Conservation (phyloP, 2,329 filamentous ascomycete species). For the Fusarium nygamai region DNA sequence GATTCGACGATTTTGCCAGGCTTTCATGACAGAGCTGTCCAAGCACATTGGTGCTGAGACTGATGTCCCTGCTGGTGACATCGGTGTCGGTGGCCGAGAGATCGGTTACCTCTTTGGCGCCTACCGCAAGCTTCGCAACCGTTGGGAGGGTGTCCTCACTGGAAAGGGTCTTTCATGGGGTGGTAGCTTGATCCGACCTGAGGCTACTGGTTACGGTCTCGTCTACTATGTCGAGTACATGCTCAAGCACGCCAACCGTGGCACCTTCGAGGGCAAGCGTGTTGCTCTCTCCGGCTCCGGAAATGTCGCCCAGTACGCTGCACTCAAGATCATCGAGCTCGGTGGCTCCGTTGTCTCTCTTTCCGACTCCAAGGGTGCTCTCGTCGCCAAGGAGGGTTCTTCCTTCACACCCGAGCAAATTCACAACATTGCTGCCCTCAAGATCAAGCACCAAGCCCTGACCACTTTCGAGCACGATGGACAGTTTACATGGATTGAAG, state of each 20-base stretch:
- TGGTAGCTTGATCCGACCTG: constrained; percentile 91
- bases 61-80: constrained; percentile 96
- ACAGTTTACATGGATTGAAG: constrained; percentile 86
- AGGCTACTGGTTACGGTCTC: constrained; percentile 96
- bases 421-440: constrained; percentile 81
- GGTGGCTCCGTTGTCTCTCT: constrained; percentile 92
- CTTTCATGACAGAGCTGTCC: constrained; percentile 96
- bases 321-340: constrained; percentile 95
- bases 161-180: constrained; percentile 96
- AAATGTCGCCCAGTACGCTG: constrained; percentile 97
- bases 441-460: constrained; percentile 86
- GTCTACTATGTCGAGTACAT: constrained; percentile 98
- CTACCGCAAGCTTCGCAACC: constrained; percentile 88
- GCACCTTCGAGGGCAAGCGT: constrained; percentile 88
- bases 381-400: constrained; percentile 77
- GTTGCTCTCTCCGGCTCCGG: constrained; percentile 97
- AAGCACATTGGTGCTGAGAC: constrained; percentile 97
- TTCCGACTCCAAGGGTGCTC: constrained; percentile 88
- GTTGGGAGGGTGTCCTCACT: constrained; percentile 95
- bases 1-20: constrained; percentile 95
- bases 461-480: constrained; percentile 73
- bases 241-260: constrained; percentile 89
- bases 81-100: constrained; percentile 91
- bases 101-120: constrained; percentile 95
- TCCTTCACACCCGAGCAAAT: constrained; percentile 84